A percentile compares a stretch with the other conserved stretches of the same genome.
phyloP scores from a whole-genome alignment of 2,329 filamentous ascomycete species.

The Paraconiothyrium sp. region DNA sequence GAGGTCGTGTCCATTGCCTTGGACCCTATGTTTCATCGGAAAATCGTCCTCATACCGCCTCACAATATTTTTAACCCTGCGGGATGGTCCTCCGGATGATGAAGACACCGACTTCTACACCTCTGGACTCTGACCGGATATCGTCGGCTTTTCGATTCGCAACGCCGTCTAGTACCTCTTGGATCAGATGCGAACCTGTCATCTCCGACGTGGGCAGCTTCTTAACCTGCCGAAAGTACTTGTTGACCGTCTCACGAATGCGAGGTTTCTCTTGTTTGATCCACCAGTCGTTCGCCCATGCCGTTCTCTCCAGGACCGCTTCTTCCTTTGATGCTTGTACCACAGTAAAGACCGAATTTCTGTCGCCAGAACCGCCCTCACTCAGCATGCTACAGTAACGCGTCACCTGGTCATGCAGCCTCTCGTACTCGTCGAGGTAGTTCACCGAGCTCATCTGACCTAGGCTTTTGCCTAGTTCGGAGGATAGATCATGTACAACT shows the following conservation, averaged over 20 bases:
- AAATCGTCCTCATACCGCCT: neutral
- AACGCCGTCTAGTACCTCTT: conserved; percentile 69
- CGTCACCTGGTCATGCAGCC: conserved; percentile 52
- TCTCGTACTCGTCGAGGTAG: conserved; percentile 64
- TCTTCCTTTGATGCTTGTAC: conserved; percentile 62
- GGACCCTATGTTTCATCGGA: neutral
- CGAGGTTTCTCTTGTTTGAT: conserved; percentile 70
- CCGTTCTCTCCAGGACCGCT: conserved; percentile 60
- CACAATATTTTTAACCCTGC: neutral
- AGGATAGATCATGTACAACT: conserved; percentile 66
- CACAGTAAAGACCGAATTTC: conserved; percentile 53
- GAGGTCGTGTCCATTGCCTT: neutral
- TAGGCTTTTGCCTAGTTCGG: conserved; percentile 64
- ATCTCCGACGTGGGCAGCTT: conserved; percentile 56
- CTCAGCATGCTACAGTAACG: conserved; percentile 41
- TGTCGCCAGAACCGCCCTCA: conserved; percentile 38
- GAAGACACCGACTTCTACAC: conserved; percentile 60
- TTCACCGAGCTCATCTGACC: conserved; percentile 64
- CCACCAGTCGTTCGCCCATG: conserved; percentile 71
- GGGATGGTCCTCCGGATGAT: conserved; percentile 50
- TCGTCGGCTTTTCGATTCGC: conserved; percentile 58
- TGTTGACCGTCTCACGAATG: conserved; percentile 61
- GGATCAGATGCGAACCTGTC: conserved; percentile 64
- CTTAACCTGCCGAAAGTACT: conserved; percentile 56
- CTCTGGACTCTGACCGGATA: conserved; percentile 35